These are phyloP conservation scores for Mortierella sp. DNA, from an alignment of 371 early-diverging fungal genomes.

Conservation along the genomic window DNA sequence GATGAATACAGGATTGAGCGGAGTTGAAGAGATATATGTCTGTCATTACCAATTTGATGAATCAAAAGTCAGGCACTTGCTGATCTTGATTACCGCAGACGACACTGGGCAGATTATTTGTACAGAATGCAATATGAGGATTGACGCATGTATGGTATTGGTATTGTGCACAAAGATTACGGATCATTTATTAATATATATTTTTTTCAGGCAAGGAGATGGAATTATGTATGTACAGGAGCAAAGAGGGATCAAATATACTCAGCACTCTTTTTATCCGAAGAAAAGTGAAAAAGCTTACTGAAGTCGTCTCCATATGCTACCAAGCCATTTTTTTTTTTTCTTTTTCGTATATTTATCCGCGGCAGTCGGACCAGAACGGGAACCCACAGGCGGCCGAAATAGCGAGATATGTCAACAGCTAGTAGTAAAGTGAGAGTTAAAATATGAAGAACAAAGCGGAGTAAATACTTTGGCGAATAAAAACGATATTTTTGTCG, in stretches of 20 bases:
- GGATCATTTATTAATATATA: background rate
- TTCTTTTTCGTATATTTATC: conserved; percentile 3
- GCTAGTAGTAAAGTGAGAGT: background rate
- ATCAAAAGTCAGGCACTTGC: too few relatives aligned
- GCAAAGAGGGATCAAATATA: background rate
- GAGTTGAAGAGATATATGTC: too few relatives aligned
- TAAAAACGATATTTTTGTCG: background rate
- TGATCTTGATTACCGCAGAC: too few relatives aligned
- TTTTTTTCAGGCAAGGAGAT: background rate
- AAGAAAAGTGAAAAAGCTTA: too few relatives aligned
- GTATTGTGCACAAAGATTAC: too few relatives aligned
- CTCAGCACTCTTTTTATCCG: background rate
- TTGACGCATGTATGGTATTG: too few relatives aligned
- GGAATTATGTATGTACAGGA: background rate
- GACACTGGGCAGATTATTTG: too few relatives aligned
- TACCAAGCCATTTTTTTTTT: background rate
- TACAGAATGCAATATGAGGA: too few relatives aligned
- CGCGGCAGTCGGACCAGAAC: background rate
- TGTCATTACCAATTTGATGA: too few relatives aligned
- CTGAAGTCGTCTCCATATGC: background rate
- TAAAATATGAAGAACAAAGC: background rate
- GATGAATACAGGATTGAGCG: too few relatives aligned
- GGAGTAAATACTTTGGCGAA: background rate
- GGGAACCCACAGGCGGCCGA: background rate
- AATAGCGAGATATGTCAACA: background rate